These are phyloP conservation scores for Trichoderma gracile DNA, from an alignment of 2,329 filamentous ascomycete species.

Conservation along the genomic window DNA sequence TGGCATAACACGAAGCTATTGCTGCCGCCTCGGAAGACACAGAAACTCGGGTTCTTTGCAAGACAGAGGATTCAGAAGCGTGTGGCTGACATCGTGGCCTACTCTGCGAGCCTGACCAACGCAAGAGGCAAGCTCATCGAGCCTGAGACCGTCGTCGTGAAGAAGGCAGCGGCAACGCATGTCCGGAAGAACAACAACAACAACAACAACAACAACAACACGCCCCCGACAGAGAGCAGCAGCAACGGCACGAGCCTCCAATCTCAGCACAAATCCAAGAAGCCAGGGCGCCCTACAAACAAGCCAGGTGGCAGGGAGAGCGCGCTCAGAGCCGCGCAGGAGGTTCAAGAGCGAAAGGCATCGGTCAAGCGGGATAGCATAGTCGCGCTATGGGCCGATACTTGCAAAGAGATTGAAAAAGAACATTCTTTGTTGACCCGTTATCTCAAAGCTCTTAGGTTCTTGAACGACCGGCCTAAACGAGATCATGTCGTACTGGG, in stretches of 20 bases:
- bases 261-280: slow-evolving; percentile 24
- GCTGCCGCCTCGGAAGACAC: slow-evolving; percentile 35
- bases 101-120: slow-evolving; percentile 70
- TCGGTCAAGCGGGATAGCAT: neutral
- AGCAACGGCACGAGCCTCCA: slow-evolving; percentile 20
- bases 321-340: slow-evolving; percentile 39
- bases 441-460: slow-evolving; percentile 52
- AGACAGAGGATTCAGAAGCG: slow-evolving; percentile 60
- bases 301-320: slow-evolving; percentile 40
- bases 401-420: slow-evolving; percentile 45
- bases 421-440: slow-evolving; percentile 45
- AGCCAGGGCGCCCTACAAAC: slow-evolving; percentile 32
- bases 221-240: slow-evolving; percentile 4
- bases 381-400: neutral
- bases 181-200: slow-evolving; percentile 13
- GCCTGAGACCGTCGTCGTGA: slow-evolving; percentile 62
- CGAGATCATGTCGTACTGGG: slow-evolving; percentile 35
- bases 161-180: slow-evolving; percentile 27
- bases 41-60: slow-evolving; percentile 35
- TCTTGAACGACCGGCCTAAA: slow-evolving; percentile 46
- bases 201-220: no score
- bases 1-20: slow-evolving; percentile 63
- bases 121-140: slow-evolving; percentile 62
- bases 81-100: slow-evolving; percentile 67
- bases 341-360: slow-evolving; percentile 39